phyloP scores from a whole-genome alignment of 73 alveolate genomes.

The Paramecium tetraurelia region DNA sequence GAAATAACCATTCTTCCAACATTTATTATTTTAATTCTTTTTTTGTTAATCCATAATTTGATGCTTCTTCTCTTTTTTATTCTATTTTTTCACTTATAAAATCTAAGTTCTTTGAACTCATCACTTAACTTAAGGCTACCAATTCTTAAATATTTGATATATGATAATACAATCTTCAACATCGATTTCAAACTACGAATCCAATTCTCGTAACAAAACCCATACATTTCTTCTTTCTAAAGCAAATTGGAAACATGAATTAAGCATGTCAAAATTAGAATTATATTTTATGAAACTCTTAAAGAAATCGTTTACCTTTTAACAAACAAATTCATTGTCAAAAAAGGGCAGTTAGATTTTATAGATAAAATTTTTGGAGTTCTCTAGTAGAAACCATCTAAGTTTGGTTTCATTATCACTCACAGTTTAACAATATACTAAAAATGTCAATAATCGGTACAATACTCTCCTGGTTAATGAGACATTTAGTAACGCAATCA shows the following conservation, averaged over 20 bases:
- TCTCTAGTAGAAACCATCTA: not conserved
- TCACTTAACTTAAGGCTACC: conserved; percentile 28
- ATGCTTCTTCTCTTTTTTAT: conserved; percentile 22
- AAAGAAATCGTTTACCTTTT: not conserved
- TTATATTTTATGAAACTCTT: not conserved
- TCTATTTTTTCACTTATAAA: not conserved
- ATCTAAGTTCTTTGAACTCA: not conserved
- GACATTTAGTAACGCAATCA: not conserved
- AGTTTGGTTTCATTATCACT: not conserved
- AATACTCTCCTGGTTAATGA: not conserved
- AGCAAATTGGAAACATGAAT: conserved; percentile 18
- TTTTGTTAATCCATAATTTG: conserved; percentile 31
- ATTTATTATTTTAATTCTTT: conserved; percentile 31
- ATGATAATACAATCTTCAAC: not conserved
- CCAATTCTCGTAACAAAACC: not conserved
- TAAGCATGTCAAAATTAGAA: not conserved
- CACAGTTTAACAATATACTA: not conserved
- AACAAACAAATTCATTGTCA: not conserved
- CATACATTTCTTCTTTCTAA: not conserved
- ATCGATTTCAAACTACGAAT: not conserved
- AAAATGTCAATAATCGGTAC: not conserved
- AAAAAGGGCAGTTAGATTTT: not conserved
- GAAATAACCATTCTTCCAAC: conserved; percentile 39
- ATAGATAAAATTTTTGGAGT: not conserved
- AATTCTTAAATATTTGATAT: not conserved